These are phyloP conservation scores for Kuraishia molischiana DNA, from an alignment of 805 yeast species.

Conservation along the genomic window DNA sequence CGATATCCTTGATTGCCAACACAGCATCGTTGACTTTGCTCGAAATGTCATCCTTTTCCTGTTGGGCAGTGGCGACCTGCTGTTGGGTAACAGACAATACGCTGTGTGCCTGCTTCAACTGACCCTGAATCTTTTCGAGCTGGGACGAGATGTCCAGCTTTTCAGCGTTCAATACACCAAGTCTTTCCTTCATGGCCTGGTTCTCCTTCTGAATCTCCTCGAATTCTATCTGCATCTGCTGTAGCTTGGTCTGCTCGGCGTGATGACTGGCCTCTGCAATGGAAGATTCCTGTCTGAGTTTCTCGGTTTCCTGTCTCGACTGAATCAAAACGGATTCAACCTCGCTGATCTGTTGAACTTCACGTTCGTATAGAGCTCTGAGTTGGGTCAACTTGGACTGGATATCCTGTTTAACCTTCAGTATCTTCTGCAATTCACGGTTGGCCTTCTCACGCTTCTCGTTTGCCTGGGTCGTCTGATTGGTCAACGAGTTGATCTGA, in stretches of 20 bases:
- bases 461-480: slow-evolving; percentile 62
- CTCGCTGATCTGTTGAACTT: slow-evolving; percentile 64
- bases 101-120: slow-evolving; percentile 52
- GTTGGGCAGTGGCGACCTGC: slow-evolving; percentile 59
- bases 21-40: slow-evolving; percentile 13
- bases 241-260: slow-evolving; percentile 56
- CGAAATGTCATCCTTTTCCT: slow-evolving; percentile 28
- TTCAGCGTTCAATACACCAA: slow-evolving; percentile 60
- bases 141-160: slow-evolving; percentile 48
- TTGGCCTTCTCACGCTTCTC: slow-evolving; percentile 69
- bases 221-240: slow-evolving; percentile 46
- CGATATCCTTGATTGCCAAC: slow-evolving; percentile 16
- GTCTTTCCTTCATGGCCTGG: slow-evolving; percentile 53
- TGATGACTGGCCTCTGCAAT: slow-evolving; percentile 73
- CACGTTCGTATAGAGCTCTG: slow-evolving; percentile 66
- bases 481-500: slow-evolving; percentile 70
- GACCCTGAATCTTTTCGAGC: slow-evolving; percentile 39
- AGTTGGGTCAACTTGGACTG: slow-evolving; percentile 60
- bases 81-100: slow-evolving; percentile 56
- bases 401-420: slow-evolving; percentile 59
- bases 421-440: slow-evolving; percentile 62
- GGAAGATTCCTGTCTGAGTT: slow-evolving; percentile 60
- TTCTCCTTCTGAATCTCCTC: slow-evolving; percentile 66
- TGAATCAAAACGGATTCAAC: slow-evolving; percentile 54
- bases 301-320: slow-evolving; percentile 58